Base-by-base conservation (phyloP, 352 stramenopile species). In the Phytophthora aleatoria region DNA sequence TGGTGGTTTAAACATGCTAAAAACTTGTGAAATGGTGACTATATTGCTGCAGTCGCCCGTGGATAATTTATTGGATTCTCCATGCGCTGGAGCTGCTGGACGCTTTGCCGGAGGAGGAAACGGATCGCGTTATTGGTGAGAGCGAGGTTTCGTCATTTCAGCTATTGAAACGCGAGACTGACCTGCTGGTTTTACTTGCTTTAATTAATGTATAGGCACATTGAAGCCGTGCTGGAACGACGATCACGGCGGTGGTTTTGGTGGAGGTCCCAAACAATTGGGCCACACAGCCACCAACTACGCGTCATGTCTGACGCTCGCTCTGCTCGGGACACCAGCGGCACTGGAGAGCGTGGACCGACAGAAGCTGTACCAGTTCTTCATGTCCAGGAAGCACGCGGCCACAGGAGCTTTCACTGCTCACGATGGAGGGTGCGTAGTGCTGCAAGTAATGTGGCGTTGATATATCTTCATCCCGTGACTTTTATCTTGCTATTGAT, bases 1-100 rank as follows among this genome's bases (percentile, higher is more conserved):
- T 31, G 13, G 3, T 15, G 1, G 35, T 35, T 59, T 53, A 41
- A 59, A 48, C n/a, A 6, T 12, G 9, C 33, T 30, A 6, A 49
- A 47, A 62, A 36, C 33, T 45, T 33, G 13, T 52, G 28, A 64
- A 51, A 50, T 60, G 9, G 13, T 36, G 9, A n/a, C 58, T 67
- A 50, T 41, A 45, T 7, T 57, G 1, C 15, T 57, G 10, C 36
- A 98, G 92, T 77, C 92, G 95, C 15, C 94, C 97, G 9, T 99
- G 97, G 97, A 98, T 99, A 56, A 73, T 96, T 16, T 99, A 99
- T 74, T 99, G 97, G 97, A 98, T 98, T 62, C 71, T 99, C 16
- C 96, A 99, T 59, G 83, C 81, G 10, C 79, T 98, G 36, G 95
- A 99, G 74, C 80, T 99, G 16, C 75, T 99, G 45, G 91, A 92